Conservation (phyloP, 108 stramenopile species). For the Phaeodactylum tricornutum region DNA sequence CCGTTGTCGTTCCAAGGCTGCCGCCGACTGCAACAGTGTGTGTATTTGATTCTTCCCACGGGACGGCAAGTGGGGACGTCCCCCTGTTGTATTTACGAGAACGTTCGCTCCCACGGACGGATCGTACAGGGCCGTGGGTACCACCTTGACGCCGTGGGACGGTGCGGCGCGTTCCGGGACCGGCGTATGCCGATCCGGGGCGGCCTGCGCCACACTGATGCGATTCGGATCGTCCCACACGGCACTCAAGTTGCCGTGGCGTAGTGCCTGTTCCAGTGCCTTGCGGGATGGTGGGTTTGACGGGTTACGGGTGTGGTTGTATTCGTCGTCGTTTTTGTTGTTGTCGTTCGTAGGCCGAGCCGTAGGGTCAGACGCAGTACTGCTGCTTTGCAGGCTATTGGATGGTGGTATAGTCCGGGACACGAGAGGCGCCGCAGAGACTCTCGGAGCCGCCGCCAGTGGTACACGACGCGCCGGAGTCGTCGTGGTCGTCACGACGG, state of each 20-base stretch:
- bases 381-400: neutral
- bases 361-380: neutral
- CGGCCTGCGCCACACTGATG: slow-evolving; percentile 3
- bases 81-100: slow-evolving; percentile 13
- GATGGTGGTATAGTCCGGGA: too few relatives aligned
- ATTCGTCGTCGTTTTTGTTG: neutral
- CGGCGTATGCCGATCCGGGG: neutral
- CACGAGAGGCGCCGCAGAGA: slow-evolving; percentile 1
- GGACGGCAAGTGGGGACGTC: too few relatives aligned
- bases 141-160: slow-evolving; percentile 16
- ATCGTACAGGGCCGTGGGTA: slow-evolving; percentile 25
- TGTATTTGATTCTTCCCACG: slow-evolving; percentile 32
- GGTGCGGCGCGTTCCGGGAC: neutral
- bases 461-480: slow-evolving; percentile 3
- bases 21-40: slow-evolving; percentile 25
- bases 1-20: slow-evolving; percentile 22
- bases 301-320: neutral
- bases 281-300: slow-evolving; percentile 13
- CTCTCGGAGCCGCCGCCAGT: slow-evolving; percentile 6
- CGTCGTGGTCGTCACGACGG: neutral
- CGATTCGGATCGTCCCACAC: slow-evolving; percentile 13
- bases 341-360: neutral
- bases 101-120: slow-evolving; percentile 10
- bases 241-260: slow-evolving; percentile 17
- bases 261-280: slow-evolving; percentile 34